Percentiles rank a stretch among this genome's conserved stretches.
phyloP scores from a whole-genome alignment of 2,329 filamentous ascomycete species.

The Xylariaceae sp. region DNA sequence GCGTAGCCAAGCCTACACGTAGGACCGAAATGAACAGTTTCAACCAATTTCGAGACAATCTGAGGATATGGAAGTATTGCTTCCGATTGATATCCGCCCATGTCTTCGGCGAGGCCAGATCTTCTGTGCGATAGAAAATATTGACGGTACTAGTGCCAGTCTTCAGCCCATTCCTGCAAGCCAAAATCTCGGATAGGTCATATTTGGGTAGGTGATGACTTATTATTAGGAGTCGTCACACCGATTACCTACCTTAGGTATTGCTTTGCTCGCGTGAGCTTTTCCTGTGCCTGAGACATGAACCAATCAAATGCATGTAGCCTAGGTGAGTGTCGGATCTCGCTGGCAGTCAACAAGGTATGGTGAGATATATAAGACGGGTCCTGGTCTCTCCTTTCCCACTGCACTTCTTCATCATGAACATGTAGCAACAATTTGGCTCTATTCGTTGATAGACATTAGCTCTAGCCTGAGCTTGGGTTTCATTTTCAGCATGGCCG shows the following conservation, averaged over 20 bases:
- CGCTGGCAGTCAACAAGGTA: constrained; percentile 7
- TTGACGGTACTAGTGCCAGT: neutral
- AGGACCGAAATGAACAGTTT: neutral
- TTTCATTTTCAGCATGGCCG: constrained; percentile 29
- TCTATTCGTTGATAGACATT: neutral
- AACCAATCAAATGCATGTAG: constrained; percentile 24
- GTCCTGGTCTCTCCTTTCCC: neutral
- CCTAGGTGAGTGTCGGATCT: constrained; percentile 14
- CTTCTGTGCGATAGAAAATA: no score
- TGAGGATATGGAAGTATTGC: constrained; percentile 14
- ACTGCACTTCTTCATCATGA: neutral
- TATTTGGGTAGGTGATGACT: constrained; percentile 2
- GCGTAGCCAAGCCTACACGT: neutral
- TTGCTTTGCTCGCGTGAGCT: constrained; percentile 16
- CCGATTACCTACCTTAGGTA: constrained; percentile 5
- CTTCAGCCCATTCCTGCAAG: constrained; percentile 9
- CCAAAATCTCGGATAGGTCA: constrained; percentile 1
- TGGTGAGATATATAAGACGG: constrained; percentile 17
- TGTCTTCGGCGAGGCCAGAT: neutral
- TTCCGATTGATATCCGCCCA: constrained; percentile 6
- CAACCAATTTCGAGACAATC: neutral
- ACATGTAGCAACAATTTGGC: neutral
- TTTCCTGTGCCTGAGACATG: constrained; percentile 20
- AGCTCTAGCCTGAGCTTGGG: neutral
- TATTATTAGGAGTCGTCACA: constrained; percentile 11